Conservation (phyloP, 306 rosid species). For the Quercus suber region DNA sequence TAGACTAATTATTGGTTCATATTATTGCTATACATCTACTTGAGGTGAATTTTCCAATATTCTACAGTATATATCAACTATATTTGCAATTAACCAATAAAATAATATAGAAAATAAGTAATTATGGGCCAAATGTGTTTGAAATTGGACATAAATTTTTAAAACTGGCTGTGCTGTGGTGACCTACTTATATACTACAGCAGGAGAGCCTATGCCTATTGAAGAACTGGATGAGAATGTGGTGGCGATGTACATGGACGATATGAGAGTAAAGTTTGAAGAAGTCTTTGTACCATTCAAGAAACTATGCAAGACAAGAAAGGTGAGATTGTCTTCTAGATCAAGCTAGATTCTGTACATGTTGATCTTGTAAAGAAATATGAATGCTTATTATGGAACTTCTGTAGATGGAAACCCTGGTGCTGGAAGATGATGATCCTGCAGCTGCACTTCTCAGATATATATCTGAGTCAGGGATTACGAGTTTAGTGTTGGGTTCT, state of each 20-base stretch:
- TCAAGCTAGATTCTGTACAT: slow-evolving; percentile 9
- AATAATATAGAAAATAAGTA: not conserved
- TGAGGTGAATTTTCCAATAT: not conserved
- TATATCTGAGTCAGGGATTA: slow-evolving; percentile 53
- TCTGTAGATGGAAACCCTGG: slow-evolving; percentile 66
- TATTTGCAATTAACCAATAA: not conserved
- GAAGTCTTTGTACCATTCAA: slow-evolving; percentile 59
- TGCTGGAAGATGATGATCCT: slow-evolving; percentile 74
- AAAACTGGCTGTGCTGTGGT: slow-evolving; percentile 20
- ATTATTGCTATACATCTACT: not conserved
- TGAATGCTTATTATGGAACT: slow-evolving; percentile 21
- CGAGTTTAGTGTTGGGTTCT: slow-evolving; percentile 66
- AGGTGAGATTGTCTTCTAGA: slow-evolving; percentile 34
- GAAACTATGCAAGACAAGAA: slow-evolving; percentile 48
- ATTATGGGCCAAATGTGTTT: not conserved
- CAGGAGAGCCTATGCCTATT: slow-evolving; percentile 63
- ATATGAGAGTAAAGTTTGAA: slow-evolving; percentile 55
- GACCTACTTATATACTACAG: slow-evolving; percentile 36
- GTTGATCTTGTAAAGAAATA: slow-evolving; percentile 5
- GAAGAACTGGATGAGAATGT: slow-evolving; percentile 48
- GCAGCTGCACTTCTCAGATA: slow-evolving; percentile 70
- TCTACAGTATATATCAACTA: not conserved
- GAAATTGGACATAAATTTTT: slow-evolving; percentile 9
- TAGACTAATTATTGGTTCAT: too few species aligned
- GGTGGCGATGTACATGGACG: slow-evolving; percentile 57